Base-by-base conservation (phyloP, 1,139 yeast species). In the Taiozyma sp. region DNA sequence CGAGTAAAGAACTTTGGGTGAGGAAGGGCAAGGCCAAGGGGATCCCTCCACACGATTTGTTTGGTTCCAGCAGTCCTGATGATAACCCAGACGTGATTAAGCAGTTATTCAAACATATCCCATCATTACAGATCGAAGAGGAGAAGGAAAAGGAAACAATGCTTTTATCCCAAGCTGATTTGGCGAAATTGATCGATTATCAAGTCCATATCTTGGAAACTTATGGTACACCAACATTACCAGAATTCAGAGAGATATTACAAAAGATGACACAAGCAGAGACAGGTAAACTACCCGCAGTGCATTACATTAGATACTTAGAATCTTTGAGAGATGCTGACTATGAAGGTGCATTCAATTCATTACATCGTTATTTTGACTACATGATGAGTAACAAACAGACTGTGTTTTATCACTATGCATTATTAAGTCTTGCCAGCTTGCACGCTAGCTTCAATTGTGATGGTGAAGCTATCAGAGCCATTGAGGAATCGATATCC, bases 401-500 rank as follows among this genome's bases (percentile, higher is more conserved):
- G 43, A 79, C 80, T 1, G 77, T 79, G 46, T 83, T 81, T 57
- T 87, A 87, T 62, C 97, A 91, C 65, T 86, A 87, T 68, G 96
- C 97, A 0, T 71, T 91, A 43, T 75, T 91, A 19, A 84, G 91
- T 13, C 71, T 88, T 48, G 96, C 96, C 0, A 77, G 89, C 0
- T 70, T 91, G 44, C 93, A 90, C 61, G 88, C 89, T 23, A 80
- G 80, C 51, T 90, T 88, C 67, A 84, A 87, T 38, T 87, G 87
- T 57, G 83, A 82, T 56, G 79, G 77, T 29, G 89, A 88, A 57
- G 96, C 97, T 0, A 68, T 88, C 16, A 78, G 84, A 57, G 87
- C 96, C 0, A 87, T 91, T 6, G 90, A 87, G 57, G 97, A 91
- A 64, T 95, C 97, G 0, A 86, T 91, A 4, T 76, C 88, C 4